Evolutionary conservation across 352 stramenopile genomes (phyloP).

Genomic region (Globisporangium radiosum): DNA sequence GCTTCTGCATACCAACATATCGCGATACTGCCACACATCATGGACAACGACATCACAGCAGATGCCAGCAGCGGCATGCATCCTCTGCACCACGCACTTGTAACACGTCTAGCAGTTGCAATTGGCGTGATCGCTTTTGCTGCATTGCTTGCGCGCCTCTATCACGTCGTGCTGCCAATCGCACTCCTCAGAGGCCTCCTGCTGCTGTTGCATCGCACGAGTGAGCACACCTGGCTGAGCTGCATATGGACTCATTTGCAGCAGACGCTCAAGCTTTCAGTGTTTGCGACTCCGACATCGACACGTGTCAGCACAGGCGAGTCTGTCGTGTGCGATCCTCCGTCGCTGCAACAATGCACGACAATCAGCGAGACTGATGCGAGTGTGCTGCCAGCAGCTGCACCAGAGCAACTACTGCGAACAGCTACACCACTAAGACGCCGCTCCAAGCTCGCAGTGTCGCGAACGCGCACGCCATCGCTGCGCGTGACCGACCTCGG

Average conservation of each 20-base stretch:
- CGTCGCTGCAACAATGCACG: background rate
- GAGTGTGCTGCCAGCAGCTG: background rate
- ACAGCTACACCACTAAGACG: background rate
- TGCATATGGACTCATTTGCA: slow-evolving; percentile 3
- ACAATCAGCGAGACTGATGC: too few relatives aligned
- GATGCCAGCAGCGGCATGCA: too few relatives aligned
- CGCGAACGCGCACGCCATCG: slow-evolving; percentile 2
- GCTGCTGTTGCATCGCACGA: background rate
- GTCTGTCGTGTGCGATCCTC: background rate
- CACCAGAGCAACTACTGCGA: background rate
- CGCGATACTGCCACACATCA: too few relatives aligned
- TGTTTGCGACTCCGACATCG: background rate
- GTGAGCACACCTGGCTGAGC: background rate
- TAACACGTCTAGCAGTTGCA: background rate
- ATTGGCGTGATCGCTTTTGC: slow-evolving; percentile 1
- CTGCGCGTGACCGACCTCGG: slow-evolving; percentile 14
- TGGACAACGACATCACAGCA: too few relatives aligned
- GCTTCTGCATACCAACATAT: too few relatives aligned
- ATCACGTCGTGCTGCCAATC: slow-evolving; percentile 2
- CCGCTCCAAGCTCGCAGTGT: slow-evolving; percentile 5
- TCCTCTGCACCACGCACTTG: background rate
- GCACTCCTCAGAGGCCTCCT: background rate
- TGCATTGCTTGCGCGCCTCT: slow-evolving; percentile 7
- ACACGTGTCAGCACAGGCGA: too few relatives aligned
- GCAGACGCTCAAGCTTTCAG: slow-evolving; percentile 1